These are phyloP conservation scores for Mucor racemosus DNA, from an alignment of 371 early-diverging fungal genomes.

Conservation along the genomic window DNA sequence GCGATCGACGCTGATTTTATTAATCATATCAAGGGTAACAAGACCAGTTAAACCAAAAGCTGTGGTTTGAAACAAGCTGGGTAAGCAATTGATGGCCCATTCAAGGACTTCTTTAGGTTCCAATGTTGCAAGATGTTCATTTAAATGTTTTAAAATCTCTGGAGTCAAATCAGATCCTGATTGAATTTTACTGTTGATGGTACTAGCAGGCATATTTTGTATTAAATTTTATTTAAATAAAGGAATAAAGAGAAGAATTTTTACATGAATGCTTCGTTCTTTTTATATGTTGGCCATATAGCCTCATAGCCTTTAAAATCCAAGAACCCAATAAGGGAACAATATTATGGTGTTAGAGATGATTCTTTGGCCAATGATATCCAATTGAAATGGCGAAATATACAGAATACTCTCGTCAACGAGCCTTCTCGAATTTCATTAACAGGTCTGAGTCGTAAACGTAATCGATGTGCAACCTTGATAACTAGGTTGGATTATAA, in stretches of 20 bases:
- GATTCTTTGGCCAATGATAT: conserved; percentile 35
- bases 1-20: conserved; percentile 64
- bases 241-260: neutral
- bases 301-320: neutral
- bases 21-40: conserved; percentile 78
- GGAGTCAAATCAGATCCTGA: conserved; percentile 58
- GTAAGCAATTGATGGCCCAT: conserved; percentile 85
- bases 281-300: neutral
- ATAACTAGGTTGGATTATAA: conserved; percentile 17
- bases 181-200: conserved; percentile 31
- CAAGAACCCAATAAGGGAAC: conserved; percentile 23
- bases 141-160: conserved; percentile 68
- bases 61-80: conserved; percentile 88
- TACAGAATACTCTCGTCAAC: conserved; percentile 31
- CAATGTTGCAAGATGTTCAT: conserved; percentile 61
- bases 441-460: conserved; percentile 27
- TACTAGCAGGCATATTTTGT: conserved; percentile 33
- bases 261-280: neutral
- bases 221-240: neutral
- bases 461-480: conserved; percentile 11
- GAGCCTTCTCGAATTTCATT: conserved; percentile 22
- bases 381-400: conserved; percentile 39
- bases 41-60: conserved; percentile 91
- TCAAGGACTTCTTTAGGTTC: conserved; percentile 83
- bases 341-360: conserved; percentile 23